A percentile compares a stretch with the other conserved stretches of the same genome.
These are phyloP conservation scores for Carex parvula DNA, from an alignment of 176 grass and related monocot species.

Conservation along the genomic window DNA sequence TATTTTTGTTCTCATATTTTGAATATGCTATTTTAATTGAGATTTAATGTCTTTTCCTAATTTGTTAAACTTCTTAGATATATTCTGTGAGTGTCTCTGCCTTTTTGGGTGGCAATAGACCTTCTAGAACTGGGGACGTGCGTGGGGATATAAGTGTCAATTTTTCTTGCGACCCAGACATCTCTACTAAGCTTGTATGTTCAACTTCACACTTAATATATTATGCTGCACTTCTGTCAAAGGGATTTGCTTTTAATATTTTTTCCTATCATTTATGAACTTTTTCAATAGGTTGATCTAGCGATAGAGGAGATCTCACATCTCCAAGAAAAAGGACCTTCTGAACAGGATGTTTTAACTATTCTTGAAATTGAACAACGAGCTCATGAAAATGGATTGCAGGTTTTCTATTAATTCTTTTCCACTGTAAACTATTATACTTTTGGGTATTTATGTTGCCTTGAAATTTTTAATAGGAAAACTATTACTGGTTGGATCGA, in stretches of 20 bases:
- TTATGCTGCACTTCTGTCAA: background rate
- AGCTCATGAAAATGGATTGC: slow-evolving; percentile 98
- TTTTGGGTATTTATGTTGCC: slow-evolving; percentile 19
- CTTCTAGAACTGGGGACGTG: slow-evolving; percentile 88
- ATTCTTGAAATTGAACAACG: slow-evolving; percentile 96
- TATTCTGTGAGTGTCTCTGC: slow-evolving; percentile 93
- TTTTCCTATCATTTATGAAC: slow-evolving; percentile 10
- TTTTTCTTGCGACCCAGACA: slow-evolving; percentile 93
- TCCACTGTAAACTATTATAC: background rate
- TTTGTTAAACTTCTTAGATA: slow-evolving; percentile 49
- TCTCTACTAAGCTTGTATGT: slow-evolving; percentile 84
- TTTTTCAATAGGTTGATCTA: slow-evolving; percentile 57
- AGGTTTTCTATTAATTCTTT: slow-evolving; percentile 41
- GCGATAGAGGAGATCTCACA: slow-evolving; percentile 88
- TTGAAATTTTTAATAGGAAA: slow-evolving; percentile 52
- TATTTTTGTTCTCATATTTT: slow-evolving; percentile 3
- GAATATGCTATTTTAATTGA: background rate
- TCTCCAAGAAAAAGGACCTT: slow-evolving; percentile 79
- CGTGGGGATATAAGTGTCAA: slow-evolving; percentile 92
- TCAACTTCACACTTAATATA: slow-evolving; percentile 1
- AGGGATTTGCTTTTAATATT: slow-evolving; percentile 6
- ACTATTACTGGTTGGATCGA: slow-evolving; percentile 96
- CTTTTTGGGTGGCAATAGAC: slow-evolving; percentile 98
- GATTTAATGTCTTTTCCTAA: slow-evolving; percentile 17
- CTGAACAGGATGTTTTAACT: slow-evolving; percentile 70